Conservation (phyloP, 139 green algal species). For the Chlamydomonas sphaeroides region DNA sequence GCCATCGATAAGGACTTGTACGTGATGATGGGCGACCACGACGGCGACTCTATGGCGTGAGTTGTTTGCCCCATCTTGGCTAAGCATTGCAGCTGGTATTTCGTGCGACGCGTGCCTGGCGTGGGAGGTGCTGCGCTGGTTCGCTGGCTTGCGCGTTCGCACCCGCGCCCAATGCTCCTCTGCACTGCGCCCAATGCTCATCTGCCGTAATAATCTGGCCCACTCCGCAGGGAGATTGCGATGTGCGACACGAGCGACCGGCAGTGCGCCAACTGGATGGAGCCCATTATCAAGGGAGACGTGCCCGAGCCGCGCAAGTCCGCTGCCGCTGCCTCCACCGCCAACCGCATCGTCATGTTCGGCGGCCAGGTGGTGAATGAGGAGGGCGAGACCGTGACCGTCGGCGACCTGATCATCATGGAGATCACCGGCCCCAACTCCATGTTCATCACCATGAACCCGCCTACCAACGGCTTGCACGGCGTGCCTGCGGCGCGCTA, state of each 20-base stretch:
- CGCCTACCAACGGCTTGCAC: conserved; percentile 14
- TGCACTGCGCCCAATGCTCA: too few relatives aligned
- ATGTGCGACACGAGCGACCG: conserved; percentile 51
- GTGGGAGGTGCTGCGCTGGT: too few relatives aligned
- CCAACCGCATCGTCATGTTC: conserved; percentile 70
- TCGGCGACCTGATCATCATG: conserved; percentile 71
- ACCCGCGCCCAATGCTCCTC: too few relatives aligned
- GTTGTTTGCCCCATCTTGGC: too few relatives aligned
- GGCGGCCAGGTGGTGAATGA: conserved; percentile 59
- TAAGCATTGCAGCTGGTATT: too few relatives aligned
- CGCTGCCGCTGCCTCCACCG: conserved; percentile 52
- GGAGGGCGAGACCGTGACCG: conserved; percentile 57
- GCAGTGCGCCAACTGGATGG: conserved; percentile 50
- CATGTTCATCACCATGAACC: conserved; percentile 53
- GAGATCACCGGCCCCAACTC: conserved; percentile 58
- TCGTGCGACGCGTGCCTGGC: too few relatives aligned
- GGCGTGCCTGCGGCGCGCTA: conserved; percentile 38
- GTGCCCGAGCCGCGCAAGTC: conserved; percentile 65
- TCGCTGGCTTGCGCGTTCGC: too few relatives aligned
- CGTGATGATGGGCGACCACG: conserved; percentile 71
- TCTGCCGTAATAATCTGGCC: too few relatives aligned
- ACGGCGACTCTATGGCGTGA: conserved; percentile 57
- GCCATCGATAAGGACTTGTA: conserved; percentile 66
- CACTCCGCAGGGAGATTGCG: conserved; percentile 44
- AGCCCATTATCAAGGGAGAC: conserved; percentile 65